Conservation (phyloP, 1,284 basidiomycete genomes). For the Tranzscheliella williamsii region DNA sequence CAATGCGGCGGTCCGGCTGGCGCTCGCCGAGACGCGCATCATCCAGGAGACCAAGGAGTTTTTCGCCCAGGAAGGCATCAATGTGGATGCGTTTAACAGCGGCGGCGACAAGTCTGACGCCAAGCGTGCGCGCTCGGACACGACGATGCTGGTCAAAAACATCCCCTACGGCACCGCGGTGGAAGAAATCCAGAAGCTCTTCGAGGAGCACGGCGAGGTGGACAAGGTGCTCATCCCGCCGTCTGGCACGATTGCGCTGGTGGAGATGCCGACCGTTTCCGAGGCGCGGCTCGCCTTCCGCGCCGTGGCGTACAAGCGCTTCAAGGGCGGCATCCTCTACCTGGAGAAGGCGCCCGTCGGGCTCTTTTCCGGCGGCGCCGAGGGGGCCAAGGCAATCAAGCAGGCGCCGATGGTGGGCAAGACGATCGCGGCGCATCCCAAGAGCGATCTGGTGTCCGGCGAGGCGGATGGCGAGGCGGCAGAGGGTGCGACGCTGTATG, state of each 20-base stretch:
- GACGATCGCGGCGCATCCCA: conserved; percentile 6
- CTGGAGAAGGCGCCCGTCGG: conserved; percentile 83
- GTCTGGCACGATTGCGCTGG: conserved; percentile 88
- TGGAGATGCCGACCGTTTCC: conserved; percentile 74
- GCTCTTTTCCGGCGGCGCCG: conserved; percentile 63
- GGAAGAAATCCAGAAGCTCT: conserved; percentile 76
- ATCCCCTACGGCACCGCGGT: conserved; percentile 87
- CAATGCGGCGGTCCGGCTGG: conserved; percentile 79
- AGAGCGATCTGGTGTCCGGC: not conserved
- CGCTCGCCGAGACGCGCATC: conserved; percentile 92
- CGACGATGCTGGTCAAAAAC: conserved; percentile 90
- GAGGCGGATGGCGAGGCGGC: conserved; percentile 62
- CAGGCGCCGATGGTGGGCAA: conserved; percentile 40
- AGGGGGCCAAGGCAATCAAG: conserved; percentile 8
- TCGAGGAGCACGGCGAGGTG: conserved; percentile 77
- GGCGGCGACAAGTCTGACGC: not conserved
- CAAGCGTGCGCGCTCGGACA: conserved; percentile 64
- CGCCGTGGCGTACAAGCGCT: conserved; percentile 79
- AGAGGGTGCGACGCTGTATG: conserved; percentile 81
- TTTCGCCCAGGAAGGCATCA: conserved; percentile 67
- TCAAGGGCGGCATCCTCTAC: conserved; percentile 88
- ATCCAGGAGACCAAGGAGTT: conserved; percentile 90
- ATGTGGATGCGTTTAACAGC: conserved; percentile 62
- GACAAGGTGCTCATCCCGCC: conserved; percentile 82
- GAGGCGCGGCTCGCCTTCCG: conserved; percentile 67